Conservation (phyloP, 208 protist species). For the Trypanosoma grayi region DNA sequence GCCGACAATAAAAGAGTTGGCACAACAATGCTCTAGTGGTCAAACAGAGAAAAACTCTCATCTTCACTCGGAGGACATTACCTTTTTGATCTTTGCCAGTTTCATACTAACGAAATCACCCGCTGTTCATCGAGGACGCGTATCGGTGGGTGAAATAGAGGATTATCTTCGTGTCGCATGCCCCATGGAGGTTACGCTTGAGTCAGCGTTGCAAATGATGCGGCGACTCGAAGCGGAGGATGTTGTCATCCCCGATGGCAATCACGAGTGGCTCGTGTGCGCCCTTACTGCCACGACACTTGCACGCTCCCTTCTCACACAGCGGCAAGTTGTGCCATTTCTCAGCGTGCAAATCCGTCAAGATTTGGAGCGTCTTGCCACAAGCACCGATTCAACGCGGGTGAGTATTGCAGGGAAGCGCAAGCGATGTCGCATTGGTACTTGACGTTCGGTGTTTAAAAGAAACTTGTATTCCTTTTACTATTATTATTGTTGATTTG, state of each 20-base stretch:
- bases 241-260: conserved; percentile 2
- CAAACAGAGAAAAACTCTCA: background rate
- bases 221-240: conserved; percentile 32
- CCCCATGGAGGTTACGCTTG: conserved; percentile 45
- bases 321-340: conserved; percentile 22
- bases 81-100: conserved; percentile 51
- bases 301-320: conserved; percentile 6
- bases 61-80: conserved; percentile 11
- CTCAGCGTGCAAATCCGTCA: conserved; percentile 19
- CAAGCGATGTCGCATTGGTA: conserved; percentile 7
- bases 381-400: background rate
- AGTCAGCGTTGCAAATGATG: conserved; percentile 27
- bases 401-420: conserved; percentile 2
- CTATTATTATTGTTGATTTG: conserved; percentile 6
- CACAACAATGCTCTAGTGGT: background rate
- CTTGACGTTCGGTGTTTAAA: background rate
- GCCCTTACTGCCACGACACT: background rate
- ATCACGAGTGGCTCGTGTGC: conserved; percentile 16
- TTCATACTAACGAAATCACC: conserved; percentile 53
- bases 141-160: conserved; percentile 40
- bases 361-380: conserved; percentile 18
- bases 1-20: background rate
- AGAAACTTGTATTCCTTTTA: background rate
- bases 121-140: conserved; percentile 31
- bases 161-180: conserved; percentile 50